phyloP scores from a whole-genome alignment of 352 stramenopile genomes.

The Globisporangium lucens region DNA sequence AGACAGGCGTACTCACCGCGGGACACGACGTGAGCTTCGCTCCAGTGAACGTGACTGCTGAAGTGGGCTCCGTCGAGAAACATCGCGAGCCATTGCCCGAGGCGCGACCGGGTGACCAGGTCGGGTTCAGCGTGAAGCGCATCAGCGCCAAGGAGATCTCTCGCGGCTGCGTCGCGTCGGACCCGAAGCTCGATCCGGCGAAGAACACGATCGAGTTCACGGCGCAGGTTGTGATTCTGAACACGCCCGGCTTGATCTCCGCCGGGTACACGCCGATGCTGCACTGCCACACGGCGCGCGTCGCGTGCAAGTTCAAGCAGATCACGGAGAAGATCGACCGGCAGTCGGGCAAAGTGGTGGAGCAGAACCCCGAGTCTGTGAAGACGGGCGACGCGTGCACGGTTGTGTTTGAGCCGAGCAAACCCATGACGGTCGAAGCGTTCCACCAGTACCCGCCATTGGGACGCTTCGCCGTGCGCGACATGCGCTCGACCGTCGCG shows the following conservation, averaged over 20 bases:
- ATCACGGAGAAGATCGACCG: constrained; percentile 98
- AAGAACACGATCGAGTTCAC: constrained; percentile 85
- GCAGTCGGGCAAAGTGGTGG: constrained; percentile 93
- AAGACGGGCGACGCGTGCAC: constrained; percentile 96
- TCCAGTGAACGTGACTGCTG: constrained; percentile 72
- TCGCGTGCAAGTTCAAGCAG: constrained; percentile 93
- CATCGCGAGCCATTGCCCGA: constrained; percentile 93
- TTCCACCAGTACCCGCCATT: constrained; percentile 97
- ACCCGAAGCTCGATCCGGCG: constrained; percentile 93
- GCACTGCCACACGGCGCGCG: constrained; percentile 97
- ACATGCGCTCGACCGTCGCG: constrained; percentile 96
- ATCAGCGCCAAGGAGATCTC: constrained; percentile 93
- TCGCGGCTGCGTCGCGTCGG: constrained; percentile 93
- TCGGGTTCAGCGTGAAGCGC: constrained; percentile 98
- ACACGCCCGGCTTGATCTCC: constrained; percentile 92
- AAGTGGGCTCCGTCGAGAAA: constrained; percentile 97
- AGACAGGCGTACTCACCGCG: constrained; percentile 95
- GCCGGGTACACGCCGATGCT: constrained; percentile 95
- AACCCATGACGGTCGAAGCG: constrained; percentile 94
- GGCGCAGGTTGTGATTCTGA: constrained; percentile 96
- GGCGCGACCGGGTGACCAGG: constrained; percentile 92
- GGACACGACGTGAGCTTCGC: constrained; percentile 92
- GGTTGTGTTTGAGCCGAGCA: constrained; percentile 92
- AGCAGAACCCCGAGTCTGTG: constrained; percentile 92
- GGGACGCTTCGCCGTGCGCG: constrained; percentile 94